Evolutionary conservation across 2,329 filamentous ascomycete genomes (phyloP), one percentile per base, ranked within the genome.

Genomic region (Colletotrichum sp.): DNA sequence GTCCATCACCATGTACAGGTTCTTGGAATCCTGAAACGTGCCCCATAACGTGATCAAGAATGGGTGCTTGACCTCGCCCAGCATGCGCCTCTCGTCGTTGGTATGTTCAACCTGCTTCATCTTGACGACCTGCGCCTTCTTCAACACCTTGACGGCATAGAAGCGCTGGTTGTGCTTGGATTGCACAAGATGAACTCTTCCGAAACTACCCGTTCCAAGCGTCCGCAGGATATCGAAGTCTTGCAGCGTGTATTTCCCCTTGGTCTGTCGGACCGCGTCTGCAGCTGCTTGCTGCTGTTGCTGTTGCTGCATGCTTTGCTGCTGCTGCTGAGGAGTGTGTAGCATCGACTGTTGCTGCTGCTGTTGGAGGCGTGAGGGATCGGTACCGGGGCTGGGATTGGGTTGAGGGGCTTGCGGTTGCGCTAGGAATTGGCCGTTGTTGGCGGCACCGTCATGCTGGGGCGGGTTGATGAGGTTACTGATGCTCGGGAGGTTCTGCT

Each of bases 101-200:
- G 97, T 99, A 86, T 99, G 97, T 85, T 99, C 97, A 74, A 99
- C 95, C 85, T 99, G 97, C 90, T 99, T 99, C 97, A 99, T 98
- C 88, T 98, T 98, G 84, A 99, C 95, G 69, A 99, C 96, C 86
- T 99, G 97, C 63, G 93, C 93, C 90, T 99, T 99, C 85, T 99
- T 99, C 85, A 99, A 87, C 77, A 99, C 97, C 87, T 99, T 99
- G 85, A 99, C 93, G 59, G 97, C 97, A 86, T 99, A 99, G 88
- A 96, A 99, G 75, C 97, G 93, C 85, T 98, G 94, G 84, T 99
- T 99, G 86, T 99, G 97, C 85, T 96, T 97, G 77, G 96, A 98
- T 86, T 98, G 97, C 67, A 98, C 97, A 74, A 99, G 88, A 82
- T 99, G 97, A 58, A 99, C 97, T 78, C 97, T 91, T 59, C 97